Percentiles rank a stretch among this genome's conserved stretches.
Conservation (phyloP, 2,329 filamentous ascomycete genomes). For the Neonectria coccinea region DNA sequence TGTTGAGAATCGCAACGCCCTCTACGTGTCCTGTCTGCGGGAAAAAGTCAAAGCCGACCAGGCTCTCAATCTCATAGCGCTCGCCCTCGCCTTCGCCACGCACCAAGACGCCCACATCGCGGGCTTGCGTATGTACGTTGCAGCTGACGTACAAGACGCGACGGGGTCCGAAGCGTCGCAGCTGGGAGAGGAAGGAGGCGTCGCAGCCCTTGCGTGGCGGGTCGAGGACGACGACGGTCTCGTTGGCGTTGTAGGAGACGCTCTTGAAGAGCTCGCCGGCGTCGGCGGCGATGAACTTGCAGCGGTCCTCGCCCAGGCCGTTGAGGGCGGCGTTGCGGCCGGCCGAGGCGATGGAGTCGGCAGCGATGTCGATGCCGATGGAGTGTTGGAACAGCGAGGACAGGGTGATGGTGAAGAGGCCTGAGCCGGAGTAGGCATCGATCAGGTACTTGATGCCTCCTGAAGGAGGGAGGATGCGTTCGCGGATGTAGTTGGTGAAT, state of each 20-base stretch:
- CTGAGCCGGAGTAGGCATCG: slow-evolving; percentile 96
- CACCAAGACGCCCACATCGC: slow-evolving; percentile 90
- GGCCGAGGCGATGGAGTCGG: slow-evolving; percentile 81
- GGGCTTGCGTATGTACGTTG: slow-evolving; percentile 96
- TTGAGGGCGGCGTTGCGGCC: slow-evolving; percentile 83
- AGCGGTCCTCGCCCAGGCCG: slow-evolving; percentile 73
- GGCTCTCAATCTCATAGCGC: slow-evolving; percentile 87
- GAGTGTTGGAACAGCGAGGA: slow-evolving; percentile 85
- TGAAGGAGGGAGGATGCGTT: slow-evolving; percentile 74
- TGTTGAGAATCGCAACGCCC: slow-evolving; percentile 73
- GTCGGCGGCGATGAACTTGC: slow-evolving; percentile 89
- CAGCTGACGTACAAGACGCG: slow-evolving; percentile 95
- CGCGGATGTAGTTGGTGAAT: slow-evolving; percentile 89
- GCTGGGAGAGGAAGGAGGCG: slow-evolving; percentile 81
- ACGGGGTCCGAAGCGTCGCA: slow-evolving; percentile 80
- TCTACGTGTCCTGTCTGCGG: slow-evolving; percentile 84
- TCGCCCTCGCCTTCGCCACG: slow-evolving; percentile 67
- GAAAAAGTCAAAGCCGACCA: slow-evolving; percentile 97
- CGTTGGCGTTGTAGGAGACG: slow-evolving; percentile 77
- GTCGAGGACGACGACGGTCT: slow-evolving; percentile 95
- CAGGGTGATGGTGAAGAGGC: slow-evolving; percentile 95
- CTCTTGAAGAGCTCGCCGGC: slow-evolving; percentile 84
- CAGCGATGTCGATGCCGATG: slow-evolving; percentile 90
- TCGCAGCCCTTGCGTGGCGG: slow-evolving; percentile 98
- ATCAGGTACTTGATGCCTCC: slow-evolving; percentile 83